Evolutionary conservation across 345 rosid genomes (phyloP), one percentile per base, ranked within the genome.

Genomic region (Jatropha curcas): DNA sequence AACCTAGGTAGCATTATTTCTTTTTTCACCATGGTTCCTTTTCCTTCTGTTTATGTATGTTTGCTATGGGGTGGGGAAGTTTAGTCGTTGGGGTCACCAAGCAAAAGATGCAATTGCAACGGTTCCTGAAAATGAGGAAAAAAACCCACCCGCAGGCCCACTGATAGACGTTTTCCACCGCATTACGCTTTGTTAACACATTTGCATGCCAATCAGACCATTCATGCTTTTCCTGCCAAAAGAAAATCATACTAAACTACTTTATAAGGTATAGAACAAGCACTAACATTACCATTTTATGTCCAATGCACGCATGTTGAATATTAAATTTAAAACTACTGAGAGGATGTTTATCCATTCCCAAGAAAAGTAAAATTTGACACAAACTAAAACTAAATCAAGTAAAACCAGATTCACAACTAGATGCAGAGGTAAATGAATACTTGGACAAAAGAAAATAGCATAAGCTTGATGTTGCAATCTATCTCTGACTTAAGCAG

Each of bases 131-230:
- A 17, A 55, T 24, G 22, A 13, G 8, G 66, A 17, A 53, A 73
- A 67, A 55, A 51, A 83, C 92, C 65, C 81, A 93, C 98, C 98
- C 97, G 64, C 98, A 93, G 39, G 88, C 86, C 98, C 98, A 93
- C 67, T 90, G 89, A 75, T 84, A 88, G 27, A 89, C 89, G 78
- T 93, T 93, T 84, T 93, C 98, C 82, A 88, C 80, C 3, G 89
- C 82, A 79, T 93, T 93, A 61, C 98, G 92, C 77, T 89, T 86
- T 51, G 89, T 83, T 62, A 93, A 81, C 50, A 88, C 84, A 86
- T 84, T 86, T 50, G 84, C 71, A 56, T 88, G 92, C 97, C 94
- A 90, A 37, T 89, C 92, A 78, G 65, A 77, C 98, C 98, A 93
- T 51, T 82, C 84, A 73, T 69, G 78, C 71, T 85, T 88, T 81